A percentile compares a stretch with the other conserved stretches of the same genome.
These are phyloP conservation scores for Teratosphaeria epicoccoides DNA, from an alignment of 2,329 filamentous ascomycete species.

Conservation along the genomic window DNA sequence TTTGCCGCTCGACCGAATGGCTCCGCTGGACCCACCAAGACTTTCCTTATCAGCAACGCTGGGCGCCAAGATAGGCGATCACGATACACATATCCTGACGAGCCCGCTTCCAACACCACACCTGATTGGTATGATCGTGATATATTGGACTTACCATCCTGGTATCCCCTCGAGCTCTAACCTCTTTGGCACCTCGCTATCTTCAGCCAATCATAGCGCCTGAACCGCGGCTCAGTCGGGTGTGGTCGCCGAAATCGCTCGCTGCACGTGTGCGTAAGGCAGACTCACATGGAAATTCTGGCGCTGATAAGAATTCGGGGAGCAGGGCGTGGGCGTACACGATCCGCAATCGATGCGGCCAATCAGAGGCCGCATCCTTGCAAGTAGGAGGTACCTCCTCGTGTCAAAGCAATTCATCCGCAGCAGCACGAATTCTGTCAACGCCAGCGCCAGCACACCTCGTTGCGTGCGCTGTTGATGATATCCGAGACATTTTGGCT, in stretches of 20 bases:
- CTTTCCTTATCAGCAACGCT: not conserved
- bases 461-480: not conserved
- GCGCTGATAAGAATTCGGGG: not conserved
- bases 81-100: too few species aligned
- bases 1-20: not conserved
- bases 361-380: not conserved
- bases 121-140: too few species aligned
- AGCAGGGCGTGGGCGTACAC: not conserved
- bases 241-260: not conserved
- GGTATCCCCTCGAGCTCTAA: not conserved
- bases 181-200: not conserved
- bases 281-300: not conserved
- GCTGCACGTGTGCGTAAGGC: not conserved
- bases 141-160: too few species aligned
- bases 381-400: too few species aligned
- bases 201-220: not conserved
- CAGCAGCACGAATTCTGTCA: not conserved
- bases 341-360: not conserved
- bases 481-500: too few species aligned
- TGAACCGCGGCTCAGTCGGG: not conserved
- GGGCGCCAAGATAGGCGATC: not conserved
- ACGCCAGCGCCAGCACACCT: not conserved
- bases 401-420: not conserved
- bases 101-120: too few species aligned
- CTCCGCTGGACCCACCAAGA: not conserved